Percentiles rank a stretch among this genome's conserved stretches.
phyloP scores from a whole-genome alignment of 169 alveolate species.

The Cryptosporidium muris region DNA sequence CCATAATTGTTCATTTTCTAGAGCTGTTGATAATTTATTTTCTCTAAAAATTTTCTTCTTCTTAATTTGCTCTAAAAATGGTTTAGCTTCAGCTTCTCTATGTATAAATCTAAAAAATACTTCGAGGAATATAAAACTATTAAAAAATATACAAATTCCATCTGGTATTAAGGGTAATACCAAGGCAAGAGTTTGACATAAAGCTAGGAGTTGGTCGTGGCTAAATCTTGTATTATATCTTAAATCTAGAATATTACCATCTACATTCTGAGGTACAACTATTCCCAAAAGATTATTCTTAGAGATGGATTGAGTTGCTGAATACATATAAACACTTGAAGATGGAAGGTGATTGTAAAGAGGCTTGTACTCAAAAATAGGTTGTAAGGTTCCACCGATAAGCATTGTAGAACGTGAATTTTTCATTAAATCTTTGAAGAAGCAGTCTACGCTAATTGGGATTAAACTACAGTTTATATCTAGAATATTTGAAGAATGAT shows the following conservation, averaged over 20 bases:
- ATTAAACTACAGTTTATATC: slow-evolving; percentile 44
- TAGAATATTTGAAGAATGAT: background rate
- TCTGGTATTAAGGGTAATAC: slow-evolving; percentile 74
- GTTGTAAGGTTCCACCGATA: slow-evolving; percentile 81
- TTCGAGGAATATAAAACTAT: slow-evolving; percentile 76
- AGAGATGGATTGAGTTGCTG: slow-evolving; percentile 67
- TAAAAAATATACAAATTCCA: slow-evolving; percentile 82
- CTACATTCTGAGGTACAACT: slow-evolving; percentile 28
- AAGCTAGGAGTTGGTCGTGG: slow-evolving; percentile 65
- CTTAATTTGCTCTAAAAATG: slow-evolving; percentile 39
- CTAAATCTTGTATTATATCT: slow-evolving; percentile 75
- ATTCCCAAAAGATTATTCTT: slow-evolving; percentile 42
- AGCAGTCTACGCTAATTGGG: slow-evolving; percentile 73
- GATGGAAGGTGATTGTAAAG: slow-evolving; percentile 21
- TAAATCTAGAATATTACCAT: slow-evolving; percentile 67
- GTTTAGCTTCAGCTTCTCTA: slow-evolving; percentile 39
- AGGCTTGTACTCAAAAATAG: slow-evolving; percentile 78
- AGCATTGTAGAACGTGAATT: slow-evolving; percentile 74
- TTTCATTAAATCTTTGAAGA: slow-evolving; percentile 64
- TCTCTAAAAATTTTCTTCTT: slow-evolving; percentile 74
- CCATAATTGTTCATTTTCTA: slow-evolving; percentile 25
- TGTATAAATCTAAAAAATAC: slow-evolving; percentile 65
- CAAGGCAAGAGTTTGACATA: slow-evolving; percentile 69
- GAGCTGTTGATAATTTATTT: slow-evolving; percentile 9
- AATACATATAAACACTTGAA: slow-evolving; percentile 17